Conservation (phyloP, 1,139 yeast species). For the Kluyveromyces sp. region DNA sequence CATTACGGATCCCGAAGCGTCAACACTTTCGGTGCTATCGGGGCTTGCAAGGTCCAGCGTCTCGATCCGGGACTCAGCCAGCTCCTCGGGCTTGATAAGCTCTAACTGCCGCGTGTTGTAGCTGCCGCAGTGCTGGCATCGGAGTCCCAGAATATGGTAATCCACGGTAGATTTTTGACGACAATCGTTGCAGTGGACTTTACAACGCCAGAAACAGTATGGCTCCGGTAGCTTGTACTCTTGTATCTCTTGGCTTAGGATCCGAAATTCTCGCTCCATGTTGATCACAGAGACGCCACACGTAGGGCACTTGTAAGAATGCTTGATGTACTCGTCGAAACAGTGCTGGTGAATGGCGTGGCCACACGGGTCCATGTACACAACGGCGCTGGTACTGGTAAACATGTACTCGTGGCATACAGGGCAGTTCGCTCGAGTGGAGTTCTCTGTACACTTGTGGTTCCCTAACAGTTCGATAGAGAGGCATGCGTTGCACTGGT, state of each 20-base stretch:
- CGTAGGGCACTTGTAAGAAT: conserved; percentile 83
- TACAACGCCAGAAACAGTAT: conserved; percentile 66
- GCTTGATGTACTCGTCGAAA: conserved; percentile 69
- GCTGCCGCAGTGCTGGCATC: conserved; percentile 79
- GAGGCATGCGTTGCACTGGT: conserved; percentile 84
- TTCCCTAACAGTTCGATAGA: conserved; percentile 69
- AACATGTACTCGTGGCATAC: conserved; percentile 90
- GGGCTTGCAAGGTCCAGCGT: conserved; percentile 11
- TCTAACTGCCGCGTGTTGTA: conserved; percentile 75
- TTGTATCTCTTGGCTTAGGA: conserved; percentile 73
- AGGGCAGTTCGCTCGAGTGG: conserved; percentile 89
- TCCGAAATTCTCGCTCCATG: conserved; percentile 83
- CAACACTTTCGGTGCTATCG: conserved; percentile 33
- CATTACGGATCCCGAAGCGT: background rate
- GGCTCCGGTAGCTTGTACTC: conserved; percentile 78
- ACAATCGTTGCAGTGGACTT: conserved; percentile 83
- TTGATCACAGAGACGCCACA: conserved; percentile 79
- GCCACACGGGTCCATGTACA: conserved; percentile 82
- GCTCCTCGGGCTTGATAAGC: conserved; percentile 44
- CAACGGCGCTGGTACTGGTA: conserved; percentile 76
- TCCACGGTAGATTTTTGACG: conserved; percentile 69
- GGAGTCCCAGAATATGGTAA: conserved; percentile 80
- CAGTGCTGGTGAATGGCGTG: conserved; percentile 88
- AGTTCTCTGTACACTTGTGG: conserved; percentile 78
- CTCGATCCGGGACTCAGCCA: no score